Evolutionary conservation across 768 basidiomycete genomes (phyloP).

Genomic region (Mycena rosella): DNA sequence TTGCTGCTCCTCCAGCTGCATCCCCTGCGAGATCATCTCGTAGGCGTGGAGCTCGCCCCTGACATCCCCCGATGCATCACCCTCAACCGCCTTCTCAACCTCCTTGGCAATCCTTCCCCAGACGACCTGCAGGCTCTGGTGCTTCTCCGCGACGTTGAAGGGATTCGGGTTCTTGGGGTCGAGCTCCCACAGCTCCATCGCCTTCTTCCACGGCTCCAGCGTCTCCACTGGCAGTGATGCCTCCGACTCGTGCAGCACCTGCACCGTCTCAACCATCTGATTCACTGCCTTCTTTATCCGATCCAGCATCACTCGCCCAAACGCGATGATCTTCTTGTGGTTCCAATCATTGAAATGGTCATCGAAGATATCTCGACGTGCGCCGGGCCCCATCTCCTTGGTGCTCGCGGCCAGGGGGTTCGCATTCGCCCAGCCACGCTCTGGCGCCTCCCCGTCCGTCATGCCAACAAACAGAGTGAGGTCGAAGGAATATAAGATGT

Average conservation of each 20-base stretch:
- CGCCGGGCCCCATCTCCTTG: constrained; percentile 50
- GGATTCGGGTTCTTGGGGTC: too few species aligned
- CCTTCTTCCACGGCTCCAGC: not conserved
- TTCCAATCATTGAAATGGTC: constrained; percentile 15
- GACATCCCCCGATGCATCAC: too few species aligned
- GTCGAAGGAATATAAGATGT: constrained; percentile 38
- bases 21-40: too few species aligned
- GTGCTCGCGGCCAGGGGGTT: constrained; percentile 50
- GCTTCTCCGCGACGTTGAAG: too few species aligned
- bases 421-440: constrained; percentile 47
- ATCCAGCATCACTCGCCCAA: not conserved
- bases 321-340: not conserved
- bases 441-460: constrained; percentile 47
- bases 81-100: too few species aligned
- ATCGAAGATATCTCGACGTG: not conserved
- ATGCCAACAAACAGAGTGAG: constrained; percentile 48
- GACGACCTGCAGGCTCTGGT: too few species aligned
- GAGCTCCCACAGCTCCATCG: too few species aligned
- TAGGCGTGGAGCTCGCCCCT: too few species aligned
- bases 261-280: not conserved
- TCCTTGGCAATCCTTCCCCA: too few species aligned
- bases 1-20: not conserved
- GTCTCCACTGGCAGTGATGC: too few species aligned
- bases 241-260: too few species aligned
- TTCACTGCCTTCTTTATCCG: not conserved